Evolutionary conservation across 805 yeast genomes (phyloP).

Genomic region (Kuraishia hungarica): DNA sequence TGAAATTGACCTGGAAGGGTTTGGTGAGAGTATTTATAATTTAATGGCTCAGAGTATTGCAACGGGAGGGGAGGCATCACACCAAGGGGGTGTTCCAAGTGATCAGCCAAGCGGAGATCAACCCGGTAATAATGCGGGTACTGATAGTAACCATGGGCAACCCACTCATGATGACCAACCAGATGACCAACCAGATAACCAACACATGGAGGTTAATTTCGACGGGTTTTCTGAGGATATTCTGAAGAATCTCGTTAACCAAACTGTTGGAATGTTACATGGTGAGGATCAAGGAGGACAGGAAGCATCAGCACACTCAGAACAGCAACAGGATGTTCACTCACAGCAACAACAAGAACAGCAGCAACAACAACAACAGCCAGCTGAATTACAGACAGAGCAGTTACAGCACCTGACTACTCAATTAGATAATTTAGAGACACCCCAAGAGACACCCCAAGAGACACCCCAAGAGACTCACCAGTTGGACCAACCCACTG

Average conservation of each 20-base stretch:
- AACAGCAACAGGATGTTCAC: background rate
- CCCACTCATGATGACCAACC: too few species aligned
- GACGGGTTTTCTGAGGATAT: constrained; percentile 1
- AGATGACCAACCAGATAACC: background rate
- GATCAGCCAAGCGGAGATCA: too few species aligned
- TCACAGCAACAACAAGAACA: background rate
- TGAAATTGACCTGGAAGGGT: background rate
- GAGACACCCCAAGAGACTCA: background rate
- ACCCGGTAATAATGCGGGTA: too few species aligned
- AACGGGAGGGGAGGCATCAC: background rate
- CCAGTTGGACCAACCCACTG: background rate
- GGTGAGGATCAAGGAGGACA: background rate
- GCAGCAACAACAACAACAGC: background rate
- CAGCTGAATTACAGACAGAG: background rate
- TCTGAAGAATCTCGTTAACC: constrained; percentile 1
- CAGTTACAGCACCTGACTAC: background rate
- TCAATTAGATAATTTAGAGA: background rate
- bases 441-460: background rate
- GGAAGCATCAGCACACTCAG: background rate
- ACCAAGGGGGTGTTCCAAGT: too few species aligned
- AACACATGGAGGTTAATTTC: background rate
- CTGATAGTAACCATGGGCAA: too few species aligned
- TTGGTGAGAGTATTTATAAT: background rate
- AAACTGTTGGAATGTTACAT: background rate
- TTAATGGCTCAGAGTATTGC: background rate